Percentiles rank a stretch among this genome's conserved stretches.
Conservation (phyloP, 2,329 filamentous ascomycete genomes). For the Stachybotrys elegans region DNA sequence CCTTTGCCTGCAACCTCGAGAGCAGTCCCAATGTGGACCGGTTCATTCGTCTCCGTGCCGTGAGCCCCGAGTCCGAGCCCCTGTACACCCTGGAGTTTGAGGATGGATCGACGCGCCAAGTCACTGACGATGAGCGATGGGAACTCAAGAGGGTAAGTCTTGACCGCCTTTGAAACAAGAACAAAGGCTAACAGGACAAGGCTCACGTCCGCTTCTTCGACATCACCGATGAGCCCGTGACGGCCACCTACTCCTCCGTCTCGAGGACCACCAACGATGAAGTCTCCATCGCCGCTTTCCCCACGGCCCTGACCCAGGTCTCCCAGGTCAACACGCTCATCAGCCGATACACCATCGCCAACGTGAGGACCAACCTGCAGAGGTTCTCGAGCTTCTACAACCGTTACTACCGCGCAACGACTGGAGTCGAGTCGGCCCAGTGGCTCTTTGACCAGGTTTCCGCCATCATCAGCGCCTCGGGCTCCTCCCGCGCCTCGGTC, state of each 20-base stretch:
- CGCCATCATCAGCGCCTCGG: slow-evolving; percentile 54
- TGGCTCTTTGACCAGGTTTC: slow-evolving; percentile 68
- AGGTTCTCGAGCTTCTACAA: slow-evolving; percentile 61
- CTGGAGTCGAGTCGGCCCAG: slow-evolving; percentile 65
- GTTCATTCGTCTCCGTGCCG: neutral
- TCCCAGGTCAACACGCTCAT: slow-evolving; percentile 33
- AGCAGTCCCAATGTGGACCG: neutral
- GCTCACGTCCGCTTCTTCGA: slow-evolving; percentile 34
- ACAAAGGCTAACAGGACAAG: slow-evolving; percentile 11
- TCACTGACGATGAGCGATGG: slow-evolving; percentile 37
- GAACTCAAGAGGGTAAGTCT: slow-evolving; percentile 61
- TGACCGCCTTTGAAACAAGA: neutral
- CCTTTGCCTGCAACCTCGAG: neutral
- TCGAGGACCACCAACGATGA: slow-evolving; percentile 21
- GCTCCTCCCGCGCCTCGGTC: slow-evolving; percentile 56
- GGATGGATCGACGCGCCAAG: slow-evolving; percentile 69
- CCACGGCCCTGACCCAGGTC: slow-evolving; percentile 12
- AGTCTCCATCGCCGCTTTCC: slow-evolving; percentile 19
- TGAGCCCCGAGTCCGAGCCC: slow-evolving; percentile 3
- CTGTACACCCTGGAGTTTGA: slow-evolving; percentile 70
- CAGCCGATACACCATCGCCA: slow-evolving; percentile 12
- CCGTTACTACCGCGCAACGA: slow-evolving; percentile 60
- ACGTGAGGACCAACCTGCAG: slow-evolving; percentile 12
- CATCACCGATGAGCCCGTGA: slow-evolving; percentile 19
- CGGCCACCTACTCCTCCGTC: neutral